Evolutionary conservation across 768 basidiomycete genomes (phyloP).

Genomic region (Boletellus sp.): DNA sequence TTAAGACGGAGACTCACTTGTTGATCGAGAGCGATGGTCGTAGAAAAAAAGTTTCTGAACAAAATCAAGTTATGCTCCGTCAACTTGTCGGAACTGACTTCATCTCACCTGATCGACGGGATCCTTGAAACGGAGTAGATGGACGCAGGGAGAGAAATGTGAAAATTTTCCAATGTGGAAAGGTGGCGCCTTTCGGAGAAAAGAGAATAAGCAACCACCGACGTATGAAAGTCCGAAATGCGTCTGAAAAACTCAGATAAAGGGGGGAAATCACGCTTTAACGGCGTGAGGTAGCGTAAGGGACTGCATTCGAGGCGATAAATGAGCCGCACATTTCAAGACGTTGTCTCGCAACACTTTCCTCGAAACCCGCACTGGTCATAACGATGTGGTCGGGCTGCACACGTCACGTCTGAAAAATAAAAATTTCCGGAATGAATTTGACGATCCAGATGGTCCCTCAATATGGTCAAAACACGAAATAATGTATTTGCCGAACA

Average conservation of each 20-base stretch:
- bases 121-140: conserved; percentile 21
- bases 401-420: conserved; percentile 22
- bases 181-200: conserved; percentile 24
- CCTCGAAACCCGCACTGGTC: conserved; percentile 5
- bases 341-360: conserved; percentile 10
- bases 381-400: conserved; percentile 10
- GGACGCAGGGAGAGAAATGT: conserved; percentile 9
- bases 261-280: conserved; percentile 16
- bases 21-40: conserved; percentile 4
- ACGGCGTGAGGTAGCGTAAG: conserved; percentile 8
- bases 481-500: conserved; percentile 22
- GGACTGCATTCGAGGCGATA: conserved; percentile 5
- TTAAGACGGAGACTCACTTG: conserved; percentile 17
- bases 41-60: conserved; percentile 20
- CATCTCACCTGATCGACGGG: conserved; percentile 15
- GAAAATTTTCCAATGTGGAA: conserved; percentile 15
- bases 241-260: conserved; percentile 28
- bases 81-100: conserved; percentile 12
- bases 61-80: conserved; percentile 10
- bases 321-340: conserved; percentile 7
- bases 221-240: conserved; percentile 33
- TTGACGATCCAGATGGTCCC: conserved; percentile 18
- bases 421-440: conserved; percentile 24
- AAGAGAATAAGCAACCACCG: conserved; percentile 20
- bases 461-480: conserved; percentile 27